phyloP scores from a whole-genome alignment of 2,329 filamentous ascomycete species.

The Sordariomycetes sp. region DNA sequence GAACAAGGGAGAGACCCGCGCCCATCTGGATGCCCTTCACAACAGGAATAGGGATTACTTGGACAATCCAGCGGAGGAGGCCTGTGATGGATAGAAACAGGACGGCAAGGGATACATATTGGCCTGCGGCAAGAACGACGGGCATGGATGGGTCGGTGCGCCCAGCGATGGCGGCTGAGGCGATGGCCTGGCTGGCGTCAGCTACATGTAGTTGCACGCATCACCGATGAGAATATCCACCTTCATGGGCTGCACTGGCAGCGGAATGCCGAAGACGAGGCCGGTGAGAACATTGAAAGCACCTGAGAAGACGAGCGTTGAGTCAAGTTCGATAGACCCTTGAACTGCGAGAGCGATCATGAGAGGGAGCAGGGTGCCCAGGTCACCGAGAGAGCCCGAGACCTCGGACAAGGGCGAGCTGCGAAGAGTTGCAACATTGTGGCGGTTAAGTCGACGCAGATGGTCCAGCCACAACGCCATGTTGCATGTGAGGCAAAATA shows the following conservation, averaged over 20 bases:
- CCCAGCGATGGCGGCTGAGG: slow-evolving; percentile 73
- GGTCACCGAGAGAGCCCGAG: slow-evolving; percentile 77
- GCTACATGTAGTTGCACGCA: not conserved
- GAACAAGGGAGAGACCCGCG: slow-evolving; percentile 73
- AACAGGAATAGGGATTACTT: slow-evolving; percentile 73
- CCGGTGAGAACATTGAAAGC: slow-evolving; percentile 81
- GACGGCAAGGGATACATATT: slow-evolving; percentile 64
- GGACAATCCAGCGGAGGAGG: slow-evolving; percentile 63
- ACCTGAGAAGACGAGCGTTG: slow-evolving; percentile 82
- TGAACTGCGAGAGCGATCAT: slow-evolving; percentile 78
- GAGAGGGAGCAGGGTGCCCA: slow-evolving; percentile 82
- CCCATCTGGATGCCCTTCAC: slow-evolving; percentile 94
- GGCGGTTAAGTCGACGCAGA: slow-evolving; percentile 24
- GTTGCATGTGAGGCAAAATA: no score
- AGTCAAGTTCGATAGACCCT: slow-evolving; percentile 69
- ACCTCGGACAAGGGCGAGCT: slow-evolving; percentile 56
- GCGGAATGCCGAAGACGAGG: slow-evolving; percentile 72
- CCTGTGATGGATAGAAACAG: slow-evolving; percentile 72
- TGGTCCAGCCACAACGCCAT: slow-evolving; percentile 14
- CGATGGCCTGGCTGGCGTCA: slow-evolving; percentile 54
- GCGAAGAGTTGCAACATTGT: slow-evolving; percentile 40
- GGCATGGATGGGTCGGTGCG: slow-evolving; percentile 37
- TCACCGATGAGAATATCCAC: no score
- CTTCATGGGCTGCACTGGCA: slow-evolving; percentile 87
- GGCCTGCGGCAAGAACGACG: slow-evolving; percentile 72